phyloP scores from a whole-genome alignment of 1,139 yeast species.

The Pichia sp. region DNA sequence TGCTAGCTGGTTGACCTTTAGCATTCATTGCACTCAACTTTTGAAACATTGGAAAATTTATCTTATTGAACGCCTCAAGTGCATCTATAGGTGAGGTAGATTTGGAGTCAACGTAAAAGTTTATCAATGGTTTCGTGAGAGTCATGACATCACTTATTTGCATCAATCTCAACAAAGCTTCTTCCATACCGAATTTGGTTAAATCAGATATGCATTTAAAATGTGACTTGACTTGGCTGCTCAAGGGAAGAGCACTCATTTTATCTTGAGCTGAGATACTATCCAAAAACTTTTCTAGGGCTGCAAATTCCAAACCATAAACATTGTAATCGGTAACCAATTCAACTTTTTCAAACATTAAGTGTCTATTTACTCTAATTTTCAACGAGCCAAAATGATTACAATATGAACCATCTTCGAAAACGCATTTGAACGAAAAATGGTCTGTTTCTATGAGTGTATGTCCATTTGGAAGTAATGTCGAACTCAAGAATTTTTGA shows the following conservation, averaged over 20 bases:
- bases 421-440: conserved; percentile 50
- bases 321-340: conserved; percentile 38
- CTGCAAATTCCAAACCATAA: conserved; percentile 43
- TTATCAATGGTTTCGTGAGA: conserved; percentile 59
- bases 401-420: conserved; percentile 68
- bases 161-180: conserved; percentile 59
- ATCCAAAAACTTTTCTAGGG: conserved; percentile 27
- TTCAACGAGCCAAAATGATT: conserved; percentile 55
- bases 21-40: neutral
- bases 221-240: conserved; percentile 26
- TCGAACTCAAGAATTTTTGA: conserved; percentile 63
- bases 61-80: conserved; percentile 46
- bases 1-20: neutral
- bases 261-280: conserved; percentile 4
- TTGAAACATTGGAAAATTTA: conserved; percentile 6
- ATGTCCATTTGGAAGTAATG: conserved; percentile 61
- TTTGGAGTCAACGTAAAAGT: conserved; percentile 43
- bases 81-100: conserved; percentile 56
- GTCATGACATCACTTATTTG: conserved; percentile 78
- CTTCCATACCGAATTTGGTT: conserved; percentile 59
- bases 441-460: conserved; percentile 60
- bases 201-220: conserved; percentile 38
- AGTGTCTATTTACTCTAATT: conserved; percentile 55
- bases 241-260: conserved; percentile 20
- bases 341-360: conserved; percentile 71